Evolutionary conservation across 148 eudicot species (phyloP), one percentile per base, ranked within the genome.

Genomic region (Diospyros kaki): DNA sequence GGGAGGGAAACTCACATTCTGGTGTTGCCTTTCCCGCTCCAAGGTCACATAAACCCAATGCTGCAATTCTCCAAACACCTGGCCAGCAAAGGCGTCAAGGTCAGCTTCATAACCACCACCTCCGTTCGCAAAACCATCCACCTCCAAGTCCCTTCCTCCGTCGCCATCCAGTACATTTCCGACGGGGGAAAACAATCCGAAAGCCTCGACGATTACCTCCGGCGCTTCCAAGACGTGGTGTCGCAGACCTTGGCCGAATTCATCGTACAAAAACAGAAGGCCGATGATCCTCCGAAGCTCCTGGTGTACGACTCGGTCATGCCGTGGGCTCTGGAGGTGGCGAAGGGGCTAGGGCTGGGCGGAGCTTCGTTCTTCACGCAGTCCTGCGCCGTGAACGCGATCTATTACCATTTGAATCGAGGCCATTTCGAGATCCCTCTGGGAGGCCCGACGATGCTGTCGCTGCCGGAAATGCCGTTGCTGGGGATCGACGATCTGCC

Each of bases 41-140:
- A 89, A 86, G 90, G 92, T 51, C 92, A 86, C 78, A 83, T 89
- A 38, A 86, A 89, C 66, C 90, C 90, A 1, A 77, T 83, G 73
- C 72, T 84, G 5, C 88, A 87, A 39, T 83, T 89, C 66, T 72
- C 86, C 7, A 84, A 83, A 42, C 76, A 80, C 10, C 79, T 89
- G 6, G 71, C 72, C 51, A 79, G 81, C 52, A 83, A 75, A 69
- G 84, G 83, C 65, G 43, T 86, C 3, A 81, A 75, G 44, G 79
- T 83, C 69, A 86, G 89, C 42, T 7, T 89, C 6, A 42, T 76
- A 51, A 80, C 64, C 64, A 60, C 64, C 64, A 60, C 64, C 9
- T 60, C 41, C 64, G 28, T 42, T 45, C 44, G 28, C 77, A 51
- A 43, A 73, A 5, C 55, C 73, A 2, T 10, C 59, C 59, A 55